A percentile compares a stretch with the other conserved stretches of the same genome.
phyloP scores from a whole-genome alignment of 805 yeast genomes.

The Candida coleopterorum region DNA sequence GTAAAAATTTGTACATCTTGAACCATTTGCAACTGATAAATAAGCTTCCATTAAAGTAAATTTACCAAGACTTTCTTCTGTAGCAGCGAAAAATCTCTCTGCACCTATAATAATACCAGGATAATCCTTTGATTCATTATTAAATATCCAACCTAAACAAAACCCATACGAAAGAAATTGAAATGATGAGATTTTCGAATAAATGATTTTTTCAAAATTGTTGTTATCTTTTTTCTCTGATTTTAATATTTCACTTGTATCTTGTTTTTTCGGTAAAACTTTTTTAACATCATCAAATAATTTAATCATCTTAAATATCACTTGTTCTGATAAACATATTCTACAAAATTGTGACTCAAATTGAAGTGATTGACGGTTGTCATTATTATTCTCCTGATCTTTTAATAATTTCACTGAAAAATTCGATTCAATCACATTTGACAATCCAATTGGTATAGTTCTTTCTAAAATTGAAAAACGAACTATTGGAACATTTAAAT shows the following conservation, averaged over 20 bases:
- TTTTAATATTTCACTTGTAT: background rate
- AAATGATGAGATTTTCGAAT: constrained; percentile 39
- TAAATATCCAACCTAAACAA: constrained; percentile 77
- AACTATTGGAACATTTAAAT: constrained; percentile 36
- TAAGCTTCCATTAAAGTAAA: constrained; percentile 66
- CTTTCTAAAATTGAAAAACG: constrained; percentile 37
- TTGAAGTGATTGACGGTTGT: constrained; percentile 44
- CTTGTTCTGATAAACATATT: constrained; percentile 50
- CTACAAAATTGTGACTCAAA: constrained; percentile 57
- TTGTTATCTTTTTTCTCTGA: background rate
- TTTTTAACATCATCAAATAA: constrained; percentile 20
- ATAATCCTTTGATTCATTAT: constrained; percentile 34
- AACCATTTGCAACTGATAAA: constrained; percentile 66
- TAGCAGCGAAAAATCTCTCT: constrained; percentile 62
- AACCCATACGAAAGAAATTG: constrained; percentile 59
- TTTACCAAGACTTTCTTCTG: constrained; percentile 59
- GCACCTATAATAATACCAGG: constrained; percentile 83
- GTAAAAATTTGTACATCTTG: constrained; percentile 45
- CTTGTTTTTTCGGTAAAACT: constrained; percentile 4
- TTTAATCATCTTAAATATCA: constrained; percentile 37
- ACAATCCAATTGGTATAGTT: constrained; percentile 36
- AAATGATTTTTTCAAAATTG: background rate
- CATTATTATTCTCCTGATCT: constrained; percentile 18
- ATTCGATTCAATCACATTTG: constrained; percentile 41
- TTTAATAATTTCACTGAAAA: constrained; percentile 41